Percentiles rank a stretch among this genome's conserved stretches.
Evolutionary conservation across 805 yeast species (phyloP).

Genomic region (Saccharomycopsis fodiens): DNA sequence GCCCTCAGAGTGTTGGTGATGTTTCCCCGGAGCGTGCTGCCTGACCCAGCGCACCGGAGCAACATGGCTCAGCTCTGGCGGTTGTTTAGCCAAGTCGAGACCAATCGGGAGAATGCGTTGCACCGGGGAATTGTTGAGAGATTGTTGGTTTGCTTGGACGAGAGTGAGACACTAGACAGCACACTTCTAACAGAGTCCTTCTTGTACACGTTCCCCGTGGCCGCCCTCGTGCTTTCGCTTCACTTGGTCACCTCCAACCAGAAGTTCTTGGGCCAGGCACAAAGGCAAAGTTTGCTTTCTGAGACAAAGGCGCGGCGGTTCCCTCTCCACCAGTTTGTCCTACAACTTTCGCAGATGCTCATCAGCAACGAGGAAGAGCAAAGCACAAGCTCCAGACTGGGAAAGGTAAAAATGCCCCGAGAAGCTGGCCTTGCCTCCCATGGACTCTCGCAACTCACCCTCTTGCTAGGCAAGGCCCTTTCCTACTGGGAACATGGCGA

Average conservation of each 20-base stretch:
- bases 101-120: neutral
- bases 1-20: conserved; percentile 1
- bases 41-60: neutral
- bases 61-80: neutral
- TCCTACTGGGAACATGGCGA: conserved; percentile 12
- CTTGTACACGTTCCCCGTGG: conserved; percentile 4
- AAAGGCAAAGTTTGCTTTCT: conserved; percentile 9
- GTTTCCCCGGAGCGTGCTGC: neutral
- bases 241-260: neutral
- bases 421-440: no score
- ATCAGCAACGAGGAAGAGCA: no score
- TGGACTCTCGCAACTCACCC: neutral
- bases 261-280: neutral
- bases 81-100: neutral
- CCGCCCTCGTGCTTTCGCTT: neutral
- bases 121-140: conserved; percentile 5
- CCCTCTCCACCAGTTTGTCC: conserved; percentile 7
- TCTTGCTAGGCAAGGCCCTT: conserved; percentile 7
- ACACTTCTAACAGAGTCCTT: conserved; percentile 5
- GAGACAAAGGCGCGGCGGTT: neutral
- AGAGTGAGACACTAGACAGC: conserved; percentile 6
- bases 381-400: no score
- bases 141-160: conserved; percentile 1
- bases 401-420: no score
- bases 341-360: conserved; percentile 8